These are phyloP conservation scores for Pulveroboletus ridleyi DNA, from an alignment of 1,284 basidiomycete genomes.

Conservation along the genomic window DNA sequence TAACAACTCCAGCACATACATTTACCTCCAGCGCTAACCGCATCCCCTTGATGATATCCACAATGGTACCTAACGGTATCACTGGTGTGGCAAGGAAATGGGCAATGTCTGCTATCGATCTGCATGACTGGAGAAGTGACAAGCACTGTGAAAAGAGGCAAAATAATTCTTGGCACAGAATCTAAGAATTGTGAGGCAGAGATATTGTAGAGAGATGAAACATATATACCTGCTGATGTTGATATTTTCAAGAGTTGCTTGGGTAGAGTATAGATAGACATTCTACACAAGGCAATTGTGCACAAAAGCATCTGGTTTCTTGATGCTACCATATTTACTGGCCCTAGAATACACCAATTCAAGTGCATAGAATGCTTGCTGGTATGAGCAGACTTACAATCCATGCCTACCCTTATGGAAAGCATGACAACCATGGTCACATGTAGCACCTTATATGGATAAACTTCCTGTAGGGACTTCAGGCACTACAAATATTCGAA, in stretches of 20 bases:
- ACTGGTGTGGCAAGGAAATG: slow-evolving; percentile 53
- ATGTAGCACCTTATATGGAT: no score
- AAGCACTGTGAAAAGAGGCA: slow-evolving; percentile 43
- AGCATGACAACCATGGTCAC: no score
- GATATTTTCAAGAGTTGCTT: slow-evolving; percentile 31
- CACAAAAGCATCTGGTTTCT: slow-evolving; percentile 63
- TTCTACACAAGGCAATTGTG: slow-evolving; percentile 51
- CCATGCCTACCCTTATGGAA: no score
- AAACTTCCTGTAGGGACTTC: no score
- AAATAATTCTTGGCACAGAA: slow-evolving; percentile 21
- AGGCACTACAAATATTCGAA: no score
- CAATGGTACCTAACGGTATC: slow-evolving; percentile 45
- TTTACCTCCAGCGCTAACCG: slow-evolving; percentile 48
- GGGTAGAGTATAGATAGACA: slow-evolving; percentile 57
- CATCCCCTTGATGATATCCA: slow-evolving; percentile 50
- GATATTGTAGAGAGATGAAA: slow-evolving; percentile 5
- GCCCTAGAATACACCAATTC: slow-evolving; percentile 44
- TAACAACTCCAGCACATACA: slow-evolving; percentile 40
- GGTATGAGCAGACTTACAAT: slow-evolving; percentile 45
- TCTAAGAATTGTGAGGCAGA: slow-evolving; percentile 25
- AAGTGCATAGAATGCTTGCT: slow-evolving; percentile 9
- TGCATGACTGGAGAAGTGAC: slow-evolving; percentile 50
- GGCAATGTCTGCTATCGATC: slow-evolving; percentile 58
- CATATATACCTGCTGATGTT: slow-evolving; percentile 29
- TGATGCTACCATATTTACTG: slow-evolving; percentile 55